phyloP scores from a whole-genome alignment of 2,329 filamentous ascomycete species.

The Myrmaecium sp. region DNA sequence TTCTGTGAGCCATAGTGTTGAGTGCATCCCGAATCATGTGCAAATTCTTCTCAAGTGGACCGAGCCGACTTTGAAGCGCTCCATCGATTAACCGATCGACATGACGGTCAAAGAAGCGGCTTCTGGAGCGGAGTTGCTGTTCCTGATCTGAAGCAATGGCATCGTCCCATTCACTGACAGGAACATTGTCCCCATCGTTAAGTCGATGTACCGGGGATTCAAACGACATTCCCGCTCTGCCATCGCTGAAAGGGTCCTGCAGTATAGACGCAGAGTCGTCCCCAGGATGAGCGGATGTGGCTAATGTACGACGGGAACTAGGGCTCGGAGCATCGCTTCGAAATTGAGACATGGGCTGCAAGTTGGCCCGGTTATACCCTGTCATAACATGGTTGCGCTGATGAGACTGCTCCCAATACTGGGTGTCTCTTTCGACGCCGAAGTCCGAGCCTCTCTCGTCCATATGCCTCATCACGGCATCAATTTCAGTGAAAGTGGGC shows the following conservation, averaged over 20 bases:
- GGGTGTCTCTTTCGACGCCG: constrained; percentile 50
- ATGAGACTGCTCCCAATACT: constrained; percentile 19
- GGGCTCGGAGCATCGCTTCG: constrained; percentile 58
- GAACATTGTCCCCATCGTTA: constrained; percentile 44
- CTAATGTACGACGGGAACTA: constrained; percentile 41
- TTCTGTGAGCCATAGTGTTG: constrained; percentile 31
- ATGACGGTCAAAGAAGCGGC: constrained; percentile 77
- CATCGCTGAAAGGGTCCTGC: constrained; percentile 45
- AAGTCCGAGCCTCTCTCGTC: constrained; percentile 56
- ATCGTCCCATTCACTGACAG: constrained; percentile 83
- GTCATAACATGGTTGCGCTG: constrained; percentile 7
- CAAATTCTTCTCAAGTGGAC: constrained; percentile 67
- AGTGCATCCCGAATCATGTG: constrained; percentile 58
- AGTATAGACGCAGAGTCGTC: constrained; percentile 21
- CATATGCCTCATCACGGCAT: constrained; percentile 79
- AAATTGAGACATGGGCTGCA: constrained; percentile 14
- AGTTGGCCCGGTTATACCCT: constrained; percentile 5
- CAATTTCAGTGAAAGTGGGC: constrained; percentile 64
- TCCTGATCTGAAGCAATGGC: constrained; percentile 70
- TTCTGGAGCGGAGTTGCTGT: constrained; percentile 62
- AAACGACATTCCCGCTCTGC: constrained; percentile 36
- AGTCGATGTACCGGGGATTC: constrained; percentile 45
- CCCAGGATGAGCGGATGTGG: constrained; percentile 9
- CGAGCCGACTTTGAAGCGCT: constrained; percentile 57
- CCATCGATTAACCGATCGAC: constrained; percentile 74